Base-by-base conservation (phyloP, 805 yeast genomes). In the Yarrowia porcina region DNA sequence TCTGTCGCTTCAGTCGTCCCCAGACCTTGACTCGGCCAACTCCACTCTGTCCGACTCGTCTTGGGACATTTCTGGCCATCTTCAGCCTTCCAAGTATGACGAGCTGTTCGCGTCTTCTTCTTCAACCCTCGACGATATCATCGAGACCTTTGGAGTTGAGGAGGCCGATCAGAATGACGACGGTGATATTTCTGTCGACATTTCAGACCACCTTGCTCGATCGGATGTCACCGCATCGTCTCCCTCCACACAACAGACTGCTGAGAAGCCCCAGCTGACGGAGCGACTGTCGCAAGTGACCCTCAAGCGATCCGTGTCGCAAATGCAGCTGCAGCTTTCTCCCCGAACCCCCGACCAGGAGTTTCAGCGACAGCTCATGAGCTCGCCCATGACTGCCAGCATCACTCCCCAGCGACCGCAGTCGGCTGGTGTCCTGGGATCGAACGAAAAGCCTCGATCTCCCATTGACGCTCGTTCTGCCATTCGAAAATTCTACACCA, bases 111-210 rank as follows among this genome's bases (percentile, higher is more conserved):
- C 69, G 5, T 65, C 69, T 21, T 66, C 69, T 2, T 64, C 70
- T 4, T 69, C 71, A 9, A 68, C 71, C 3, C 59, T 69, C 23
- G 71, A 69, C 36, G 67, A 63, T 6, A 69, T 69, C 15, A 61
- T 69, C 3, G 71, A 69, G 59, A 49, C 66, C 4, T 69, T 69
- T 54, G 69, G 49, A 13, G 59, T 25, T 3, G 59, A 50, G 18
- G 57, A 52, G 18, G 30, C 7, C 7, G 56, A 49, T 9, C 30
- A 10, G 9, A 25, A 32, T n/a, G 56, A 32, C 20, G 56, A 49
- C 9, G 56, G 56, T 2, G 56, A 49, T 10, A 49, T 49, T n/a
- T 49, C 56, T 21, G 39, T 49, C 21, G 56, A 49, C 28, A 49
- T 49, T n/a, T 49, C 56, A 2, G 56, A 49, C 9, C 56, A 49